Evolutionary conservation across 345 rosid genomes (phyloP), one percentile per base, ranked within the genome.

Genomic region (Bruguiera sexangula): DNA sequence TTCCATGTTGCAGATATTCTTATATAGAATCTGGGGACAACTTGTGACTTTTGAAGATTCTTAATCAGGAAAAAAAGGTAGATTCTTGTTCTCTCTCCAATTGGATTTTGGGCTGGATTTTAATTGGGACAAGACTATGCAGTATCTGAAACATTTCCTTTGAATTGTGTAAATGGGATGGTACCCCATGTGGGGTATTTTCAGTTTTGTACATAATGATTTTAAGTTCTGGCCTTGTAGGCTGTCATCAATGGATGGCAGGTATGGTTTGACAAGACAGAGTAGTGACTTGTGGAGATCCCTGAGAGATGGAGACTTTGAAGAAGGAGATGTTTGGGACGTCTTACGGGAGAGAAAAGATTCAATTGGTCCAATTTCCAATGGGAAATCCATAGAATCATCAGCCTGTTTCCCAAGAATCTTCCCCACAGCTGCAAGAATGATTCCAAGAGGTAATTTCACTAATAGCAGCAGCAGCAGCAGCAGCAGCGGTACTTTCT

Each of bases 301-400:
- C 4, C 29, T 83, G 34, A 75, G 84, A 68, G 82, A 80, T 62
- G 78, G 77, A 21, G 86, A 83, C 50, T 76, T 73, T 56, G 76
- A 83, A 26, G 86, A 83, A 70, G 72, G 68, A 20, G 84, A 83
- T 27, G 77, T 83, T 30, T 83, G 86, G 84, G 84, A 73, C 57
- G 78, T 76, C 46, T 56, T 83, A 11, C 70, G 43, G 58, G 85
- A 82, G 27, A 76, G 66, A 29, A 73, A 74, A 53, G 75, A 86
- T 70, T 66, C 75, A 9, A 50, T 50, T 39, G 55, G 54, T 51
- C 68, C 27, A 69, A 60, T 8, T 21, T 34, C 18, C 29, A 24
- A 56, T 26, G 8, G 68, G 18, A 69, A 69, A 29, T 66, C 74
- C 16, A 68, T 30, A 24, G 82, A 81, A 29, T 27, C 75, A 3